phyloP scores from a whole-genome alignment of 2,329 filamentous ascomycete genomes.

The Arthrobotrys megalospora region DNA sequence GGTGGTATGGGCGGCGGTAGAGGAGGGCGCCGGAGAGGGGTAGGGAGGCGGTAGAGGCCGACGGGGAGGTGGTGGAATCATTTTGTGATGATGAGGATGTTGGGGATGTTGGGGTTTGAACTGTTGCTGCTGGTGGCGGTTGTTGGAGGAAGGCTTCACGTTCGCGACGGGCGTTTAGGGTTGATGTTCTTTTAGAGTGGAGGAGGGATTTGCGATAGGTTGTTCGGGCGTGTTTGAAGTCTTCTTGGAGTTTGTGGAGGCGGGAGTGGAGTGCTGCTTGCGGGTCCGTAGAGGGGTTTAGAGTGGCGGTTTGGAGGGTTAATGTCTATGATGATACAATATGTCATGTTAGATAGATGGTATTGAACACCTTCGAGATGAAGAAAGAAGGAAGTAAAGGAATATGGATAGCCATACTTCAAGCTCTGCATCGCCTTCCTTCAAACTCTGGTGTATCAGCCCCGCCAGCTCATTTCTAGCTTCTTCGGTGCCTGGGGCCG shows the following conservation, averaged over 20 bases:
- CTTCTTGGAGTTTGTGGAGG: conserved; percentile 77
- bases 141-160: conserved; percentile 58
- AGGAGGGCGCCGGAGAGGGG: conserved; percentile 21
- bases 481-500: conserved; percentile 62
- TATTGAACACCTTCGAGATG: conserved; percentile 63
- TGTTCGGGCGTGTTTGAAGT: conserved; percentile 73
- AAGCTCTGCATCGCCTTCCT: conserved; percentile 68
- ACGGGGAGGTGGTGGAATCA: not conserved
- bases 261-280: conserved; percentile 77
- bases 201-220: conserved; percentile 56
- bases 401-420: conserved; percentile 47
- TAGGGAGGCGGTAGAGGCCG: conserved; percentile 16
- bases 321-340: conserved; percentile 66
- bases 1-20: conserved; percentile 68
- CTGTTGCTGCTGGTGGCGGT: not conserved
- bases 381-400: conserved; percentile 3
- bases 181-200: conserved; percentile 46
- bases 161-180: conserved; percentile 43
- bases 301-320: conserved; percentile 73
- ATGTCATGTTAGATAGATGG: conserved; percentile 75
- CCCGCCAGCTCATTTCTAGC: conserved; percentile 62
- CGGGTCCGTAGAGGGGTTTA: conserved; percentile 69
- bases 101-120: not conserved
- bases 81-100: conserved; percentile 7
- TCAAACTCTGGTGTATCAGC: conserved; percentile 63